Evolutionary conservation across 2,329 filamentous ascomycete species (phyloP).

Genomic region (Calycina marina): DNA sequence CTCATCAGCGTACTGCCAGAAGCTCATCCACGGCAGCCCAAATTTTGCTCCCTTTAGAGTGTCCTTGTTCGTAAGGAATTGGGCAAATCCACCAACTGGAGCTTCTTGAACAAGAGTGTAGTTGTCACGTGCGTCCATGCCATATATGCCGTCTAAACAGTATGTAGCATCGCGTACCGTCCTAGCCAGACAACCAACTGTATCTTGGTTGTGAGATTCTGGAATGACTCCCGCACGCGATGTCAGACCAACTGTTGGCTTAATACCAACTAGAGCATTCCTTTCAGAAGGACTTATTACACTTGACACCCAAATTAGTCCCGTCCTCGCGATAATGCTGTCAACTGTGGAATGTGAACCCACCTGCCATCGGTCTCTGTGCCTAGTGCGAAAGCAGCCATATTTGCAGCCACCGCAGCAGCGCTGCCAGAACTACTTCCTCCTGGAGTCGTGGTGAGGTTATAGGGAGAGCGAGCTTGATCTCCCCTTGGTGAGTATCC

Average conservation of each 20-base stretch:
- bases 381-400: constrained; percentile 49
- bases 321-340: too few relatives aligned
- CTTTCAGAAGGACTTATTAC: constrained; percentile 59
- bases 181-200: constrained; percentile 43
- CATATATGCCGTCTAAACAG: not conserved
- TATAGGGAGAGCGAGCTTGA: constrained; percentile 51
- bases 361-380: constrained; percentile 69
- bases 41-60: constrained; percentile 42
- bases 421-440: constrained; percentile 55
- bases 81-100: constrained; percentile 42
- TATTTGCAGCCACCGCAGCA: constrained; percentile 47
- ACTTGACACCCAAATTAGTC: too few relatives aligned
- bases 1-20: constrained; percentile 47
- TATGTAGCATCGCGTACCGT: constrained; percentile 48
- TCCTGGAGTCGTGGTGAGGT: constrained; percentile 52
- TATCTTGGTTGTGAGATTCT: constrained; percentile 50
- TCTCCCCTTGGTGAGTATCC: constrained; percentile 52
- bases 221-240: constrained; percentile 50
- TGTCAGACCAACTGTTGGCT: constrained; percentile 61
- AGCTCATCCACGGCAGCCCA: constrained; percentile 56
- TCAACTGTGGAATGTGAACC: too few relatives aligned
- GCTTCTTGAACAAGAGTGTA: constrained; percentile 46
- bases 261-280: constrained; percentile 57
- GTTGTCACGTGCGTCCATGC: constrained; percentile 34
- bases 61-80: constrained; percentile 35